Conservation (phyloP, 768 basidiomycete species). For the Boletus reticulatus region DNA sequence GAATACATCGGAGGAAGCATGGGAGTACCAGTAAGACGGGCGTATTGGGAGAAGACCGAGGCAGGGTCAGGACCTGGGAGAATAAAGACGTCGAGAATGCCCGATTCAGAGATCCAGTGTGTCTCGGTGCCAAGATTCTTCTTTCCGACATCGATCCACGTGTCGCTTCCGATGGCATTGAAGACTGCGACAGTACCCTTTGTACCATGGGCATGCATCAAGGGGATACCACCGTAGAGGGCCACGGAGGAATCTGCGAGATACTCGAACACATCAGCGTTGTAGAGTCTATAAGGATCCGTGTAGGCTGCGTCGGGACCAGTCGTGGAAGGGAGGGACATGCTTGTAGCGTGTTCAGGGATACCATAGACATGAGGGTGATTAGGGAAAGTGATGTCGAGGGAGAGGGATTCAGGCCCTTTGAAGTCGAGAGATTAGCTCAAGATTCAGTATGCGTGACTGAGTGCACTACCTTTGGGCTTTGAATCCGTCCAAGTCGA, state of each 20-base stretch:
- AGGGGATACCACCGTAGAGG: constrained; percentile 88
- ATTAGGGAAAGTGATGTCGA: constrained; percentile 92
- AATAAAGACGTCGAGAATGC: constrained; percentile 91
- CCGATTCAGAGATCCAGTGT: constrained; percentile 98
- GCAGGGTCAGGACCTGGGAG: constrained; percentile 87
- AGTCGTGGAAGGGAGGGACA: constrained; percentile 85
- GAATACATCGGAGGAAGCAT: constrained; percentile 91
- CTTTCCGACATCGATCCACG: constrained; percentile 87
- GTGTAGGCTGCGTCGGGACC: constrained; percentile 74
- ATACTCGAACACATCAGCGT: constrained; percentile 96
- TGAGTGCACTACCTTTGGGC: constrained; percentile 72
- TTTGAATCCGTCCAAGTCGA: constrained; percentile 88
- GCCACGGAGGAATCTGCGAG: constrained; percentile 74
- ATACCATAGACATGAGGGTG: constrained; percentile 94
- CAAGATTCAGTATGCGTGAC: not conserved
- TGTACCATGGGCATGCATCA: constrained; percentile 90
- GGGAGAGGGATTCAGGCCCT: constrained; percentile 93
- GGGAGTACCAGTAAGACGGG: constrained; percentile 78
- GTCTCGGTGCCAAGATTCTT: constrained; percentile 65
- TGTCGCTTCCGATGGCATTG: constrained; percentile 85
- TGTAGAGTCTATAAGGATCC: constrained; percentile 95
- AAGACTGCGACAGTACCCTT: constrained; percentile 90
- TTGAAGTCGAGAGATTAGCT: constrained; percentile 5
- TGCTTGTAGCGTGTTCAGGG: constrained; percentile 90
- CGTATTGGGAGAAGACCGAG: constrained; percentile 84